phyloP scores from a whole-genome alignment of 2,329 filamentous ascomycete species.

The Diplodia scrobiculata region DNA sequence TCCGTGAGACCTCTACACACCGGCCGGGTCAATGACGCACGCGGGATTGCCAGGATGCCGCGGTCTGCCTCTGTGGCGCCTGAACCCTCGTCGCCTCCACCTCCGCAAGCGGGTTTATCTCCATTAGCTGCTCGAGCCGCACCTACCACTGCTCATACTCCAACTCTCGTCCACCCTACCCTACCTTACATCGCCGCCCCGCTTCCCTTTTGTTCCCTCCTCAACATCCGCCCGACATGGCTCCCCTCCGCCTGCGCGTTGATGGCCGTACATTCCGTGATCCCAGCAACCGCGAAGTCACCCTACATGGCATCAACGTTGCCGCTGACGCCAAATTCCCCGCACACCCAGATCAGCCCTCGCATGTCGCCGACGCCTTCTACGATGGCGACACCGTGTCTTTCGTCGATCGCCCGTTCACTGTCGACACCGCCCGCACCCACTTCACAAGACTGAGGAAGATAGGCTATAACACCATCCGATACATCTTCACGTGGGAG shows the following conservation, averaged over 20 bases:
- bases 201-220: slow-evolving; percentile 11
- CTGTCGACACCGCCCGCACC: slow-evolving; percentile 75
- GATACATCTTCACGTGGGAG: slow-evolving; percentile 98
- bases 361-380: slow-evolving; percentile 75
- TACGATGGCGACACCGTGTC: slow-evolving; percentile 91
- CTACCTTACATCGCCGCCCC: slow-evolving; percentile 11
- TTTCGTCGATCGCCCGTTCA: slow-evolving; percentile 84
- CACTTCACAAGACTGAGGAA: slow-evolving; percentile 85
- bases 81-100: slow-evolving; percentile 23
- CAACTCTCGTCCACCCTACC: slow-evolving; percentile 5
- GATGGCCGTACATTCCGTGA: slow-evolving; percentile 87
- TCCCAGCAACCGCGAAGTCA: slow-evolving; percentile 76
- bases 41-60: slow-evolving; percentile 2
- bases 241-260: slow-evolving; percentile 74
- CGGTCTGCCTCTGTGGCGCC: background rate
- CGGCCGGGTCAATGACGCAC: slow-evolving; percentile 11
- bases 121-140: slow-evolving; percentile 9
- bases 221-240: slow-evolving; percentile 56
- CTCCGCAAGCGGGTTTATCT: slow-evolving; percentile 15
- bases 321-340: slow-evolving; percentile 90
- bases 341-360: slow-evolving; percentile 76
- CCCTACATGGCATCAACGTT: slow-evolving; percentile 90
- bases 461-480: slow-evolving; percentile 93
- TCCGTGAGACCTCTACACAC: background rate
- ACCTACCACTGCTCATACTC: slow-evolving; percentile 17